A percentile compares a stretch with the other conserved stretches of the same genome.
These are phyloP conservation scores for Apiotrichum mycotoxinovorans DNA, from an alignment of 1,284 basidiomycete species.

Conservation along the genomic window DNA sequence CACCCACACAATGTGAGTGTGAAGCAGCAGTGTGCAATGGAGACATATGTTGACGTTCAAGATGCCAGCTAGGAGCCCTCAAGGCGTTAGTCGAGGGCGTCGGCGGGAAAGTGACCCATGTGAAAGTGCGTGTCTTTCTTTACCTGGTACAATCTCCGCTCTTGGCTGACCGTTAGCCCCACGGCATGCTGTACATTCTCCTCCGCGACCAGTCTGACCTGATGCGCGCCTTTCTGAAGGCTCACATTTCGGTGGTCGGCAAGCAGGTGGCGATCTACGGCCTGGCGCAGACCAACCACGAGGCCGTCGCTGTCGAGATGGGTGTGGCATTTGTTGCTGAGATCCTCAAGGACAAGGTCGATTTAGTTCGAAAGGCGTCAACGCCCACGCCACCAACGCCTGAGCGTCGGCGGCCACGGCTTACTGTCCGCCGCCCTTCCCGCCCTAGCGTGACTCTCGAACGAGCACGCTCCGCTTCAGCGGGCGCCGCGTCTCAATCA, in stretches of 20 bases:
- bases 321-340: slow-evolving; percentile 37
- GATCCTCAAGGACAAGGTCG: slow-evolving; percentile 24
- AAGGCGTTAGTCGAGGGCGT: slow-evolving; percentile 32
- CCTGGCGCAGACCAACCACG: slow-evolving; percentile 36
- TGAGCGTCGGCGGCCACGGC: background rate
- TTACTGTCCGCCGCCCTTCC: background rate
- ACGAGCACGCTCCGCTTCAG: no score
- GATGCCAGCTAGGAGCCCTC: slow-evolving; percentile 36
- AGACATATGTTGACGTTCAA: background rate
- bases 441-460: background rate
- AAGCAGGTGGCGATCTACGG: slow-evolving; percentile 34
- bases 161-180: background rate
- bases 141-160: background rate
- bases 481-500: no score
- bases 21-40: background rate
- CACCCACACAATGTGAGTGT: background rate
- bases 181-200: slow-evolving; percentile 23
- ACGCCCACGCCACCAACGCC: background rate
- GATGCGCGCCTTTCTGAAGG: slow-evolving; percentile 31
- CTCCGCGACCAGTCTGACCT: slow-evolving; percentile 29
- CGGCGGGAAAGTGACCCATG: slow-evolving; percentile 27
- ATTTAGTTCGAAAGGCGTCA: background rate
- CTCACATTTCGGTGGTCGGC: slow-evolving; percentile 26
- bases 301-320: slow-evolving; percentile 29
- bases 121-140: slow-evolving; percentile 13